Evolutionary conservation across 306 rosid genomes (phyloP), one percentile per base, ranked within the genome.

Genomic region (Lotus japonicus): DNA sequence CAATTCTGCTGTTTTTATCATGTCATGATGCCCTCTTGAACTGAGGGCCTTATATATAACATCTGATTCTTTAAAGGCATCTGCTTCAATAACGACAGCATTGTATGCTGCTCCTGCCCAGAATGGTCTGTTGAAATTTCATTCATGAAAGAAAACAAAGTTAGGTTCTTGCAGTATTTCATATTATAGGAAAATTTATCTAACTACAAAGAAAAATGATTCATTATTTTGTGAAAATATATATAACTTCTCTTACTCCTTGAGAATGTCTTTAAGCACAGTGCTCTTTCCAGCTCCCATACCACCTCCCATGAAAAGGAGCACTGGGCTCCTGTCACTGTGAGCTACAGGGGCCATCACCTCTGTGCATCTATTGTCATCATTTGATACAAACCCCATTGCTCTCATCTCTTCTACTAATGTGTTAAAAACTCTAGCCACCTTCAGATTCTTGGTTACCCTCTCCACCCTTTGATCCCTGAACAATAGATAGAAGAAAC

Each of bases 241-340:
- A 13, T 63, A 52, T 55, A 45, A 55, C 14, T 68, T 42, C 7
- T 68, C 87, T 11, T 86, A 95, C 99, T 95, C 99, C 88, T 95
- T 90, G 71, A 88, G 96, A 79, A 95, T 95, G 54, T 95, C 99
- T 68, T 95, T 86, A 1, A 95, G 89, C 23, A 87, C 99, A 0
- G 96, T 90, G 87, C 97, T 95, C 87, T 95, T 95, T 23, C 99
- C 97, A 6, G 99, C 99, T 71, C 99, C 97, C 99, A 95, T 90
- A 17, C 97, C 97, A 54, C 99, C 96, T 0, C 99, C 99, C 99
- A 95, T 95, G 81, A 95, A 82, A 68, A 95, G 96, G 33, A 95
- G 95, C 77, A 95, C 88, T 0, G 99, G 95, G 70, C 99, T 95
- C 71, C 99, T 80, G 58, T 95, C 97, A 45, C 92, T 82, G 69